Evolutionary conservation across 768 basidiomycete genomes (phyloP), one percentile per base, ranked within the genome.

Genomic region (Calocera viscosa): DNA sequence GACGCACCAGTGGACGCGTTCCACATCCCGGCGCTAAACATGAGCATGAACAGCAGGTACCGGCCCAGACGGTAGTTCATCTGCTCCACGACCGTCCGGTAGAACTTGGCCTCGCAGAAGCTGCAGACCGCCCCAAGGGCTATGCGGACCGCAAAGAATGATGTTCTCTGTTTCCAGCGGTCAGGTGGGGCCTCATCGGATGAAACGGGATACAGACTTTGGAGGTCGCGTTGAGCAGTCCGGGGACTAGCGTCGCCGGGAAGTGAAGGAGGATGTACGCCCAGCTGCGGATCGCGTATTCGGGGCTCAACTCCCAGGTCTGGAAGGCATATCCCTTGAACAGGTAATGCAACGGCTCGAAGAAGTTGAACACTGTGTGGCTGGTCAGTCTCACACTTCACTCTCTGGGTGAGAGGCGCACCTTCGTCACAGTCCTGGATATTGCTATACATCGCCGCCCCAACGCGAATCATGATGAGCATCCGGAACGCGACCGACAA

Each of bases 361-460:
- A 98, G 76, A 96, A 99, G 77, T 99, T 99, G 82, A 87, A 99
- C 14, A 96, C 96, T 99, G 70, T 65, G 35, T 10, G 24, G 64
- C 19, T n/a, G 17, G n/a, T 30, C 26, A 22, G 30, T 16, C 17
- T 47, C 16, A 16, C 22, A n/a, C 17, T n/a, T 19, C 28, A 17
- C 19, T 24, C 26, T n/a, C 11, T 34, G 2, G 17, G 5, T 38
- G 24, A 53, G 22, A 49, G 12, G 71, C 77, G 68, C 65, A 93
- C 95, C 94, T 84, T 99, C 96, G 73, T 99, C 96, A 69, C 96
- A 98, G 74, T 98, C 96, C 72, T 87, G 85, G 66, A 95, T 90
- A 70, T 92, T 92, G 14, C 89, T 84, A 74, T 98, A 98, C 94
- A 99, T 97, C 1, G 94, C 96, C 0, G 83, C 86, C 28, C 84